A percentile compares a stretch with the other conserved stretches of the same genome.
phyloP scores from a whole-genome alignment of 106 monocot species.

The Phalaenopsis aphrodite region DNA sequence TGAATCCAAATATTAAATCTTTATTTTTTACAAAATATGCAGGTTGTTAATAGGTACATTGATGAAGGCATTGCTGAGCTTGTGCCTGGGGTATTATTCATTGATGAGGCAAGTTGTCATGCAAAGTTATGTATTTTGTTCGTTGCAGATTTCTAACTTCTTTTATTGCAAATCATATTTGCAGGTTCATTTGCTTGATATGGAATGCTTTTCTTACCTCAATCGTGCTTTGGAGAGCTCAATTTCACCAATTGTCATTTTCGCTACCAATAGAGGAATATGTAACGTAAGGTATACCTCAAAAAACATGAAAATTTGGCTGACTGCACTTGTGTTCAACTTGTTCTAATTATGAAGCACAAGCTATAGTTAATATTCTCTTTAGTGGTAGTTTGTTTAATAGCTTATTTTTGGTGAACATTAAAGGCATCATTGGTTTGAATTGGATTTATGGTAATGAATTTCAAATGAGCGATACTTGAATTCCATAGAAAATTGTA shows the following conservation, averaged over 20 bases:
- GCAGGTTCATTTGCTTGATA: slow-evolving; percentile 98
- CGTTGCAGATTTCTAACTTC: not conserved
- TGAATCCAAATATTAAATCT: not conserved
- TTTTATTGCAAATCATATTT: slow-evolving; percentile 3
- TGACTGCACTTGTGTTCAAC: not conserved
- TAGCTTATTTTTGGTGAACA: not conserved
- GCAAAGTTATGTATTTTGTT: not conserved
- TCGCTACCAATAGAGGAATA: slow-evolving; percentile 98
- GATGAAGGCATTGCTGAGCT: slow-evolving; percentile 97
- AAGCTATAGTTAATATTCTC: not conserved
- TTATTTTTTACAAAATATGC: not conserved
- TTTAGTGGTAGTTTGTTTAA: not conserved
- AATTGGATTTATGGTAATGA: not conserved
- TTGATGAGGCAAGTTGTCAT: slow-evolving; percentile 66
- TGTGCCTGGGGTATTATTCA: slow-evolving; percentile 96
- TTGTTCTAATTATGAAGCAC: not conserved
- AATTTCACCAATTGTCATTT: slow-evolving; percentile 89
- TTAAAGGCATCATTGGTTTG: not conserved
- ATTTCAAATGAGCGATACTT: not conserved
- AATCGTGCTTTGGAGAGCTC: slow-evolving; percentile 97
- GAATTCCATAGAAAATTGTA: not conserved
- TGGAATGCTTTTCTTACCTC: slow-evolving; percentile 97
- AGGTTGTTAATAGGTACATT: slow-evolving; percentile 98
- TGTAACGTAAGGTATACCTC: slow-evolving; percentile 78
- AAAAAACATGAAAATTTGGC: slow-evolving; percentile 1